phyloP scores from a whole-genome alignment of 2,329 filamentous ascomycete species.

The Rhynchosporium graminicola region DNA sequence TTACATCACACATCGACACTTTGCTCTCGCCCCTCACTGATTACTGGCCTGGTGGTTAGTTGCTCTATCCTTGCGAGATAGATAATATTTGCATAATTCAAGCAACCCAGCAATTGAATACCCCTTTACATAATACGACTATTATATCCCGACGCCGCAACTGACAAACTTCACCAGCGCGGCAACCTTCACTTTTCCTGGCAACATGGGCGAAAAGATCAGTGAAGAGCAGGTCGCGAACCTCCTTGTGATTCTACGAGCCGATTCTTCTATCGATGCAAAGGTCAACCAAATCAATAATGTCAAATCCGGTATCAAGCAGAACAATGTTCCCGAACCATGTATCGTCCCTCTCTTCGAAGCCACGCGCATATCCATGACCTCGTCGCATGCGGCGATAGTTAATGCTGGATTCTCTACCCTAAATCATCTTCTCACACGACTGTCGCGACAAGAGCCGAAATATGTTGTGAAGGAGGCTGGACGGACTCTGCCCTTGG shows the following conservation, averaged over 20 bases:
- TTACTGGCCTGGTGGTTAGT: conserved; percentile 12
- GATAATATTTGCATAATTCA: not conserved
- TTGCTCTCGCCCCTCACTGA: conserved; percentile 1
- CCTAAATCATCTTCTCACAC: conserved; percentile 82
- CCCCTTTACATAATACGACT: not conserved
- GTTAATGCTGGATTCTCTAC: conserved; percentile 84
- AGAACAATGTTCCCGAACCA: conserved; percentile 80
- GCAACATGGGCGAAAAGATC: conserved; percentile 55
- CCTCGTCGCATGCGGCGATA: conserved; percentile 74
- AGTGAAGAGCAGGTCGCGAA: conserved; percentile 59
- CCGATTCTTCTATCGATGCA: conserved; percentile 66
- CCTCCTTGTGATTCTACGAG: conserved; percentile 54
- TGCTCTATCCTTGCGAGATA: not conserved
- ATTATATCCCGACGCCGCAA: not conserved
- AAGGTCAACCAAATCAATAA: conserved; percentile 72
- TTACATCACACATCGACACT: conserved; percentile 18
- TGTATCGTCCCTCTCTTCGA: conserved; percentile 77
- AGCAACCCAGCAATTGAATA: not conserved
- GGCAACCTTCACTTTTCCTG: conserved; percentile 12
- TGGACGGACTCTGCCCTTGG: conserved; percentile 68
- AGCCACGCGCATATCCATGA: conserved; percentile 72
- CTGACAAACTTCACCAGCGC: conserved; percentile 11
- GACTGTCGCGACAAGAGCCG: conserved; percentile 81
- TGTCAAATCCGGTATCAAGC: conserved; percentile 88
- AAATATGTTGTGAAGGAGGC: conserved; percentile 71